Percentiles rank a stretch among this genome's conserved stretches.
Evolutionary conservation across 1,139 yeast genomes (phyloP).

Genomic region (Sugiyamaella sp.): DNA sequence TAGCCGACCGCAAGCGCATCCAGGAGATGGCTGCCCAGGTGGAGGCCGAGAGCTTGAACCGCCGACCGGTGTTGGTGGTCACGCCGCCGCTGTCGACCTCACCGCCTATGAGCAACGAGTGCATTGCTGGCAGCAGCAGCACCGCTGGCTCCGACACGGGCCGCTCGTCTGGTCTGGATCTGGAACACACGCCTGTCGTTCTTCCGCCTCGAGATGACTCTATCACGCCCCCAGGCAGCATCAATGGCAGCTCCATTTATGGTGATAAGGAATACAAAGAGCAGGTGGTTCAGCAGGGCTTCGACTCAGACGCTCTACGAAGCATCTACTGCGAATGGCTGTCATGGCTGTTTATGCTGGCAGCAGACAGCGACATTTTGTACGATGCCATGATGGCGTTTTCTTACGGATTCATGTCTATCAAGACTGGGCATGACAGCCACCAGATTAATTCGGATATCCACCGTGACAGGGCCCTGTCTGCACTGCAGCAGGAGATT

Average conservation of each 20-base stretch:
- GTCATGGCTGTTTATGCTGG: conserved; percentile 30
- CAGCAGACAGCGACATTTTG: conserved; percentile 35
- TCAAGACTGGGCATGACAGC: conserved; percentile 30
- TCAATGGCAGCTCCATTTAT: conserved; percentile 4
- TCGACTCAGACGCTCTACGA: conserved; percentile 40
- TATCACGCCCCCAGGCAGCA: conserved; percentile 5
- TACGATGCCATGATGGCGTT: conserved; percentile 41
- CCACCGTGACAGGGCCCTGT: conserved; percentile 38
- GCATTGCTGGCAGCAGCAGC: conserved; percentile 10
- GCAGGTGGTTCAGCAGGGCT: conserved; percentile 36
- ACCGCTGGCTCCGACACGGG: conserved; percentile 9
- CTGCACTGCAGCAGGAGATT: conserved; percentile 35
- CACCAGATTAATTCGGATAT: conserved; percentile 32
- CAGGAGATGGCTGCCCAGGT: conserved; percentile 22
- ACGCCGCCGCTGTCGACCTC: conserved; percentile 15
- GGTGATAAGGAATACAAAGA: conserved; percentile 11
- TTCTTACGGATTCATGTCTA: conserved; percentile 36
- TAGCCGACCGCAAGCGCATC: conserved; percentile 27
- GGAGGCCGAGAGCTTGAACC: conserved; percentile 7
- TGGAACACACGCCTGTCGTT: conserved; percentile 3
- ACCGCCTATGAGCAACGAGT: conserved; percentile 8
- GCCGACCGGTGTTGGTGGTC: conserved; percentile 9
- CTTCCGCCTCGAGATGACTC: conserved; percentile 10
- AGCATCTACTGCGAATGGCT: conserved; percentile 39
- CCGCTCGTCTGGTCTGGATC: conserved; percentile 3